Evolutionary conservation across 2,329 filamentous ascomycete species (phyloP), one percentile per base, ranked within the genome.

Genomic region (Atkinsonella texensis): DNA sequence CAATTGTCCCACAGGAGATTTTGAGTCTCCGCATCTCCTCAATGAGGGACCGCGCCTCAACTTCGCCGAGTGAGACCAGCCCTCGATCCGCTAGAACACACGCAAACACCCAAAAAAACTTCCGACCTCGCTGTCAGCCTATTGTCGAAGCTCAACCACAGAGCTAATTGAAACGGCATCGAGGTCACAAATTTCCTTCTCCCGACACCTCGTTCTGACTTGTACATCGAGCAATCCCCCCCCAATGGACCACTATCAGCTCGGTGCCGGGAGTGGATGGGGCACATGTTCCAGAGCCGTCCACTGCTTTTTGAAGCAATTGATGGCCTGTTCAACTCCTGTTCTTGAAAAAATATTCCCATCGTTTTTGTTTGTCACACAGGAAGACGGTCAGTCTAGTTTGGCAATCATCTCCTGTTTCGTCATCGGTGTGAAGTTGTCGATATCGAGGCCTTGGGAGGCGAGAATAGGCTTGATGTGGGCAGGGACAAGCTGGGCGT

Each of bases 391-490:
- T 90, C 85, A 98, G 73, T 98, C 93, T 70, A 98, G 77, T 70
- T 90, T 89, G 54, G 93, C 93, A 74, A 95, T 88, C 93, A 98
- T 97, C 69, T 96, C 89, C 63, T 93, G 85, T 76, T 89, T 95
- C 63, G 85, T 75, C 74, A 98, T 77, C 45, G 91, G 91, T 61
- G 83, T 89, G 70, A 98, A 87, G 69, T 90, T 90, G 70, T 96
- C 89, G 63, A 96, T 89, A 68, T 97, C 90, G 59, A 98, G 79
- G 51, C 88, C 90, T 62, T 83, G 83, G 46, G 84, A 77, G 56
- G 80, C 80, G 54, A 98, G 77, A 54, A 81, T 76, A 20, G 87
- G 74, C 62, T 84, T 84, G 62, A 89, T 81, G 69, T 97, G 90
- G 56, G 79, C 71, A 54, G 93, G 93, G 50, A 97, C 89, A 61